Conservation (phyloP, 2,329 filamentous ascomycete species). For the Ophiosphaerella narmari region DNA sequence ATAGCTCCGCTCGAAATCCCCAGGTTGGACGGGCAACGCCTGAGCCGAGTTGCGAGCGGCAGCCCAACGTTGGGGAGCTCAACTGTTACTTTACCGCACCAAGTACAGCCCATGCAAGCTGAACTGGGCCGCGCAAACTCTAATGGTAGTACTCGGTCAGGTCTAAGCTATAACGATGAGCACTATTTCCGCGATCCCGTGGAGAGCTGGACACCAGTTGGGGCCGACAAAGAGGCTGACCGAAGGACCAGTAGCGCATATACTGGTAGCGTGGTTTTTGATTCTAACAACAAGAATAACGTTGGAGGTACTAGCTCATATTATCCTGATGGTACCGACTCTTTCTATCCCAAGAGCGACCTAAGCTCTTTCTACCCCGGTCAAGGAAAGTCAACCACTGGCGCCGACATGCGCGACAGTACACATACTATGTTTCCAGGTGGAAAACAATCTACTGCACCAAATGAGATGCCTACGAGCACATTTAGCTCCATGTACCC, state of each 20-base stretch:
- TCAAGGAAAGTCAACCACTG: conserved; percentile 51
- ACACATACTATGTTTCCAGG: conserved; percentile 41
- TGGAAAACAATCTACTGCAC: conserved; percentile 21
- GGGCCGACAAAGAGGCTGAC: conserved; percentile 33
- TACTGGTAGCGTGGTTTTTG: conserved; percentile 48
- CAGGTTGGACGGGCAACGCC: conserved; percentile 61
- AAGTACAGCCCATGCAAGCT: conserved; percentile 43
- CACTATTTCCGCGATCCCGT: conserved; percentile 36
- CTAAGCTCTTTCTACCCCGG: conserved; percentile 57
- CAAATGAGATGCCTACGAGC: conserved; percentile 23
- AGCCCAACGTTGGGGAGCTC: conserved; percentile 72
- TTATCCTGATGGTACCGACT: conserved; percentile 40
- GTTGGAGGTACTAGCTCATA: conserved; percentile 61
- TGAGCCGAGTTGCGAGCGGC: conserved; percentile 70
- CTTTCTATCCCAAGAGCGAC: conserved; percentile 55
- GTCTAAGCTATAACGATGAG: conserved; percentile 36
- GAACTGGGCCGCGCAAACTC: conserved; percentile 46
- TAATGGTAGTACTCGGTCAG: conserved; percentile 41
- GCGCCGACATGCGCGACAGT: conserved; percentile 69
- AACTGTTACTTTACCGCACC: conserved; percentile 45
- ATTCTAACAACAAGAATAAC: conserved; percentile 46
- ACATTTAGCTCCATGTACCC: conserved; percentile 35
- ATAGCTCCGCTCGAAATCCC: conserved; percentile 66
- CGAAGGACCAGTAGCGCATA: conserved; percentile 52
- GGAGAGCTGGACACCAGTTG: conserved; percentile 45